Percentiles rank a stretch among this genome's conserved stretches.
Conservation (phyloP, 2,329 filamentous ascomycete species). For the Truncatella angustata region DNA sequence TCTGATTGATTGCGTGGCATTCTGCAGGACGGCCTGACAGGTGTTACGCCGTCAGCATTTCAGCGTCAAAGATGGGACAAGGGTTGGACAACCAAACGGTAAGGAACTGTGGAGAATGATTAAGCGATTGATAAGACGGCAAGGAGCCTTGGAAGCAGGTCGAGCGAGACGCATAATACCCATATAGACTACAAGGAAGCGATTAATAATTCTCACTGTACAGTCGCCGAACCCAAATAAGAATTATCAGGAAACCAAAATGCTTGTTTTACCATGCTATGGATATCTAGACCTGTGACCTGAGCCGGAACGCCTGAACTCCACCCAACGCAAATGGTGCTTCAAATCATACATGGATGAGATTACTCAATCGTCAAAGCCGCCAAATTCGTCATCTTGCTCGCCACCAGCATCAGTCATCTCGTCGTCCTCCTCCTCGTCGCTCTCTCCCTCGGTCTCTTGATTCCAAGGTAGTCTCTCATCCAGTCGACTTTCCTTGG, state of each 20-base stretch:
- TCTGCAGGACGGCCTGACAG: no score
- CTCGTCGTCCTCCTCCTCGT: constrained; percentile 28
- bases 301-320: constrained; percentile 10
- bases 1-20: no score
- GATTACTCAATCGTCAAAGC: constrained; percentile 59
- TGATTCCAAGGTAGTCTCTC: constrained; percentile 67
- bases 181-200: constrained; percentile 6
- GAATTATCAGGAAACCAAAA: background rate
- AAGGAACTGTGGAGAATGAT: no score
- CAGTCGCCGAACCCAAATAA: background rate
- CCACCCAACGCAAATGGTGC: background rate
- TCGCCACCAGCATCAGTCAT: constrained; percentile 37
- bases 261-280: constrained; percentile 4
- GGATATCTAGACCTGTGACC: constrained; percentile 12
- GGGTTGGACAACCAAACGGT: no score
- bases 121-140: no score
- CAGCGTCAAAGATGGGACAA: no score
- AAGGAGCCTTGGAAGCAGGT: no score
- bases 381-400: constrained; percentile 64
- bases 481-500: constrained; percentile 70
- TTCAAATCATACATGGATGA: background rate
- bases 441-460: constrained; percentile 31
- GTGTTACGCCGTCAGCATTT: no score
- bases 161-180: constrained; percentile 9
- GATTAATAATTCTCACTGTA: background rate